These are phyloP conservation scores for Geotrichum klebahnii DNA, from an alignment of 1,139 yeast species.

Conservation along the genomic window DNA sequence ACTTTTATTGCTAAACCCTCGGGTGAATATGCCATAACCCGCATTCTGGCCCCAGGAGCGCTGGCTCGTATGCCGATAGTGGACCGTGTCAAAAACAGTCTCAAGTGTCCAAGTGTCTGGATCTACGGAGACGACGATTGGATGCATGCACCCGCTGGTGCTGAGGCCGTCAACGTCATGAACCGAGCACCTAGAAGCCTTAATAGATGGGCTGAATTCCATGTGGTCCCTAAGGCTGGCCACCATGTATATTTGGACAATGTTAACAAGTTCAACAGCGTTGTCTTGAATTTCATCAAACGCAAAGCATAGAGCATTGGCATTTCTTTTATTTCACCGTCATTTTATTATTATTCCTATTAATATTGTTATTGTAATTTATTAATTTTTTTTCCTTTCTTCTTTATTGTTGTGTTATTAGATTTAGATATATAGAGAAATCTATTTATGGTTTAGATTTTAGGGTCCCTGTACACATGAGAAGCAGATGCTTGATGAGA, in stretches of 20 bases:
- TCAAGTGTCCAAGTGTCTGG: conserved; percentile 50
- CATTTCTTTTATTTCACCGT: not conserved
- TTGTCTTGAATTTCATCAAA: conserved; percentile 44
- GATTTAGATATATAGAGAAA: not conserved
- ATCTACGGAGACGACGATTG: conserved; percentile 82
- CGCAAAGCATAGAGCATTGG: conserved; percentile 5
- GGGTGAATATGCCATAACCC: conserved; percentile 62
- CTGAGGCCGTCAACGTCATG: conserved; percentile 46
- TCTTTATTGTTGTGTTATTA: too few species aligned
- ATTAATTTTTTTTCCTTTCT: not conserved
- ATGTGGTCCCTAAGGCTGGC: conserved; percentile 56
- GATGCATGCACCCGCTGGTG: conserved; percentile 78
- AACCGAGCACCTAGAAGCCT: conserved; percentile 31
- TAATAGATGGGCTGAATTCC: conserved; percentile 39
- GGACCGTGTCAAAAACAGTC: conserved; percentile 49
- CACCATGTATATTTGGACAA: conserved; percentile 81
- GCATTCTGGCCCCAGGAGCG: conserved; percentile 68
- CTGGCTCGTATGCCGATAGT: conserved; percentile 69
- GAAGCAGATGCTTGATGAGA: conserved; percentile 72
- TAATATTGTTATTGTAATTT: not conserved
- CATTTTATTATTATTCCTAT: not conserved
- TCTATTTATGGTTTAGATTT: not conserved
- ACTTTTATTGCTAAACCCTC: conserved; percentile 57
- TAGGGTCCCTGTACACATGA: conserved; percentile 46
- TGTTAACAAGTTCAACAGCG: conserved; percentile 48